A percentile compares a stretch with the other conserved stretches of the same genome.
Evolutionary conservation across 345 rosid species (phyloP).

Genomic region (Syzygium oleosum): DNA sequence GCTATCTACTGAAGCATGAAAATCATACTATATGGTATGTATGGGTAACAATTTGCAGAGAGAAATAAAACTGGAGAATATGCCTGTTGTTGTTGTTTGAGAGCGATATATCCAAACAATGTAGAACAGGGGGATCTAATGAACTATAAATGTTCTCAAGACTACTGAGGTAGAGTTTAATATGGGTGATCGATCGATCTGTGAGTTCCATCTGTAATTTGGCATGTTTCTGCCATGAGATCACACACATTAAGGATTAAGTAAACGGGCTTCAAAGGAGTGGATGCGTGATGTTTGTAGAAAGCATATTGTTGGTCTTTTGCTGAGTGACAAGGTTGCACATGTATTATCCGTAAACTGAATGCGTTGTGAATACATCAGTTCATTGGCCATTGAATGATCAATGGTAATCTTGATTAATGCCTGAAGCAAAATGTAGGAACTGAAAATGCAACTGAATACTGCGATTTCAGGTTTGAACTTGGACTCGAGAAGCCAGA

Average conservation of each 20-base stretch:
- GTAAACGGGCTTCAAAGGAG: not conserved
- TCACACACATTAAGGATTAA: not conserved
- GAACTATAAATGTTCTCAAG: not conserved
- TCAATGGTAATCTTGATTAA: not conserved
- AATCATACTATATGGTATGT: not conserved
- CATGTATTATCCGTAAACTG: not conserved
- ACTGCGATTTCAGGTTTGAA: conserved; percentile 53
- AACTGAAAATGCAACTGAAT: not conserved
- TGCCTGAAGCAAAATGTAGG: not conserved
- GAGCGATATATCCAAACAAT: not conserved
- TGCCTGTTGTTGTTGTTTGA: not conserved
- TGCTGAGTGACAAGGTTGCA: not conserved
- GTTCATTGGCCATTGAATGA: not conserved
- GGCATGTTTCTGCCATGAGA: not conserved
- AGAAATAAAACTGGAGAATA: not conserved
- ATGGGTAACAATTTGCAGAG: not conserved
- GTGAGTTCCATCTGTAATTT: not conserved
- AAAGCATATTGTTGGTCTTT: not conserved
- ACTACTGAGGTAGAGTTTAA: not conserved
- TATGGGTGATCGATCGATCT: not conserved
- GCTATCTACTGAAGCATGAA: not conserved
- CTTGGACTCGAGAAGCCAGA: conserved; percentile 89
- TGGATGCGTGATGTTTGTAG: not conserved
- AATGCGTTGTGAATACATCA: not conserved
- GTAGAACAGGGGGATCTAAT: not conserved